Evolutionary conservation across 192 early-diverging fungal species (phyloP).

Genomic region (Coemansia umbellata): DNA sequence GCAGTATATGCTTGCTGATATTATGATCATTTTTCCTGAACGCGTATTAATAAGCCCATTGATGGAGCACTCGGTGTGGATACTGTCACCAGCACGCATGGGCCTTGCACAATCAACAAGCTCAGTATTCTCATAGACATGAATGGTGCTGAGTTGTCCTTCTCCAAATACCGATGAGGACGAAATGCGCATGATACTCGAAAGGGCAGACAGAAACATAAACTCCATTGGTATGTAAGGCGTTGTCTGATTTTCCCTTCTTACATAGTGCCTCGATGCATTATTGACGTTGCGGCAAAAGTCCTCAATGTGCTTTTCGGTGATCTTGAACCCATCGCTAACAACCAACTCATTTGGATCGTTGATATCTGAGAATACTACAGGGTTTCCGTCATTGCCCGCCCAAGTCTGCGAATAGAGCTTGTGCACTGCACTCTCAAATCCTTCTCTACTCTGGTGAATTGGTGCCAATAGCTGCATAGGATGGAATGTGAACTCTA

Average conservation of each 20-base stretch:
- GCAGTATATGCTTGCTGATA: constrained; percentile 60
- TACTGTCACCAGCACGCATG: constrained; percentile 68
- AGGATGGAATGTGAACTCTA: neutral
- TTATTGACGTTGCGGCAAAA: constrained; percentile 76
- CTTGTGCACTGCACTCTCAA: neutral
- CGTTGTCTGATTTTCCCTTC: constrained; percentile 50
- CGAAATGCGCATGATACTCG: constrained; percentile 12
- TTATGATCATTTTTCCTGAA: constrained; percentile 76
- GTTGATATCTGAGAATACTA: constrained; percentile 2
- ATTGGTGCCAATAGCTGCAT: neutral
- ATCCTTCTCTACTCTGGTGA: neutral
- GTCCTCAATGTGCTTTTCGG: constrained; percentile 80
- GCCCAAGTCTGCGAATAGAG: constrained; percentile 11
- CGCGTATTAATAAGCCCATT: constrained; percentile 77
- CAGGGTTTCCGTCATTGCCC: constrained; percentile 4
- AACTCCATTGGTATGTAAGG: constrained; percentile 82
- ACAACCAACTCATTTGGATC: neutral
- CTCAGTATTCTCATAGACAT: constrained; percentile 79
- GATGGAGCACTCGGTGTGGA: constrained; percentile 70
- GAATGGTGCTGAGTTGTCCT: constrained; percentile 77
- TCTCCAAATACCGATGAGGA: constrained; percentile 76
- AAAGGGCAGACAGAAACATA: constrained; percentile 75
- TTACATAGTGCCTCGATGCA: constrained; percentile 52
- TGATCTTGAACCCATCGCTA: constrained; percentile 9
- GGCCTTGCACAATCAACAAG: constrained; percentile 60